A percentile compares a stretch with the other conserved stretches of the same genome.
phyloP scores from a whole-genome alignment of 169 alveolate genomes.

The Eimeria maxima region DNA sequence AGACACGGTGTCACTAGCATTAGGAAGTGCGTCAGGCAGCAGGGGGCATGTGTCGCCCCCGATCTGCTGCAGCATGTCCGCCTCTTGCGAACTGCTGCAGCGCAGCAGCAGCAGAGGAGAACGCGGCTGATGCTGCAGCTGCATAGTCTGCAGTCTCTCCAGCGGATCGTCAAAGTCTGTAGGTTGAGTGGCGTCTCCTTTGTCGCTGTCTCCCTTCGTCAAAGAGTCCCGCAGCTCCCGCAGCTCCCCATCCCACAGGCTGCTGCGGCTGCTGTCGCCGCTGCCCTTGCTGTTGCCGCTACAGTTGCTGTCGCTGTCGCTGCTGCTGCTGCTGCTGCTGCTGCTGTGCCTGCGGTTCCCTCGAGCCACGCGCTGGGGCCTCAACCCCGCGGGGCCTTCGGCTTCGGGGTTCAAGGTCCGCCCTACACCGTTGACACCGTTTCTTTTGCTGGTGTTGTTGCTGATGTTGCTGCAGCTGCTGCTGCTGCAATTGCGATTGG shows the following conservation, averaged over 20 bases:
- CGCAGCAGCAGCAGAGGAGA: slow-evolving; percentile 73
- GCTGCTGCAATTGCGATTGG: slow-evolving; percentile 46
- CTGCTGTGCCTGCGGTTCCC: neutral
- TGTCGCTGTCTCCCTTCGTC: neutral
- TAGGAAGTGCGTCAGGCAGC: neutral
- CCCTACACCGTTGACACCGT: neutral
- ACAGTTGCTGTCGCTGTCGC: slow-evolving; percentile 43
- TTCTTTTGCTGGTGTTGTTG: slow-evolving; percentile 47
- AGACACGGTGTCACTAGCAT: slow-evolving; percentile 16
- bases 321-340: slow-evolving; percentile 49
- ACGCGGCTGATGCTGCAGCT: slow-evolving; percentile 64
- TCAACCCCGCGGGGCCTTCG: neutral
- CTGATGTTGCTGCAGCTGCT: slow-evolving; percentile 53
- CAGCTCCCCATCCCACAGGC: slow-evolving; percentile 55
- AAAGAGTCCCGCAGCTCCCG: slow-evolving; percentile 8
- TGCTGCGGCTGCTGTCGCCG: slow-evolving; percentile 24
- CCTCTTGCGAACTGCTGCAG: slow-evolving; percentile 48
- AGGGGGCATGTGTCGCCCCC: slow-evolving; percentile 50
- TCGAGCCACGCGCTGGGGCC: neutral
- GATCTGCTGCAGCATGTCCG: slow-evolving; percentile 63
- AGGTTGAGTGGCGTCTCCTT: neutral
- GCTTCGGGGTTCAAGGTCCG: neutral
- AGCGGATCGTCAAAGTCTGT: slow-evolving; percentile 52
- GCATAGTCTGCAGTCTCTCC: slow-evolving; percentile 39
- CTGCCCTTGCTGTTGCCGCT: slow-evolving; percentile 37